These are phyloP conservation scores for Aspergillus bertholletiae DNA, from an alignment of 495 filamentous ascomycete species.

Conservation along the genomic window DNA sequence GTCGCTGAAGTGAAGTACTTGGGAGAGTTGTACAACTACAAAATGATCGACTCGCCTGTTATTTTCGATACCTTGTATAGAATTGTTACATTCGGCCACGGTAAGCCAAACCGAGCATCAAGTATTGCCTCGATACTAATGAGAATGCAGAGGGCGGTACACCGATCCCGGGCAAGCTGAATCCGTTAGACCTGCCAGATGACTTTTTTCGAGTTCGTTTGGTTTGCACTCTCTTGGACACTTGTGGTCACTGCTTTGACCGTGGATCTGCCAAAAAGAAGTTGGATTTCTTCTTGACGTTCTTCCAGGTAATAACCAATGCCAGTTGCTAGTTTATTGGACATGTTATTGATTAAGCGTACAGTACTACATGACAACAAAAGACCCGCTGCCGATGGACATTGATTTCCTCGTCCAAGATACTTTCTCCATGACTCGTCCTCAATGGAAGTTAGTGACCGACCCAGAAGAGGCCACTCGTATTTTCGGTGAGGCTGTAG, in stretches of 20 bases:
- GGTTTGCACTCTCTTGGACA: conserved; percentile 85
- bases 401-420: conserved; percentile 97
- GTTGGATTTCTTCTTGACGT: conserved; percentile 95
- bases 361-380: conserved; percentile 91
- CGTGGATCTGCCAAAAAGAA: conserved; percentile 92
- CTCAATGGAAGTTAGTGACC: conserved; percentile 84
- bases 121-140: conserved; percentile 1
- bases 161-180: conserved; percentile 71
- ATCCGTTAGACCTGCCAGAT: conserved; percentile 79
- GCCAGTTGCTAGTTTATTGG: background rate
- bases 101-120: conserved; percentile 34
- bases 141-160: conserved; percentile 60
- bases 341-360: conserved; percentile 16
- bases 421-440: conserved; percentile 75
- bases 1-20: conserved; percentile 96
- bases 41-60: conserved; percentile 92
- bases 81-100: conserved; percentile 87
- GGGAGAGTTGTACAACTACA: conserved; percentile 96
- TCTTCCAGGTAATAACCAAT: conserved; percentile 63
- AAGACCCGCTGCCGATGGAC: conserved; percentile 91
- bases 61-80: conserved; percentile 95
- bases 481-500: conserved; percentile 80
- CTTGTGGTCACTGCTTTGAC: conserved; percentile 94
- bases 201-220: conserved; percentile 95
- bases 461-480: conserved; percentile 80